phyloP scores from a whole-genome alignment of 2,329 filamentous ascomycete genomes.

The Chaetomiaceae sp. region DNA sequence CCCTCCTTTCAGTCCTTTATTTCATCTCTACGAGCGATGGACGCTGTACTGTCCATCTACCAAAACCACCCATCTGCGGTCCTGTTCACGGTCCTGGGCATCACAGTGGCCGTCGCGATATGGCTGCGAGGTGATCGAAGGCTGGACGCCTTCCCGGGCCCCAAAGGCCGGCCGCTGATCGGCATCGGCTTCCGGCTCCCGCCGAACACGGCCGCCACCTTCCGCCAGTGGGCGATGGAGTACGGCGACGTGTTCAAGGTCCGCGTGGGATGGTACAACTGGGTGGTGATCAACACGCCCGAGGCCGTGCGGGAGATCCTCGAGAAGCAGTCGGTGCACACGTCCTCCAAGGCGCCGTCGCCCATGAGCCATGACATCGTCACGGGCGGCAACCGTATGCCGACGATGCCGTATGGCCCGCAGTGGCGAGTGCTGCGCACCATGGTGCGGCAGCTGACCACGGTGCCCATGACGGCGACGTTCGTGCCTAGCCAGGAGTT shows the following conservation, averaged over 20 bases:
- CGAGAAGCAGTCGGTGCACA: slow-evolving; percentile 30
- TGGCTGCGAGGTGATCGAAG: neutral
- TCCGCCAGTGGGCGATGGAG: slow-evolving; percentile 31
- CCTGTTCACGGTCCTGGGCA: no score
- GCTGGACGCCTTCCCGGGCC: neutral
- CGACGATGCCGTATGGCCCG: slow-evolving; percentile 36
- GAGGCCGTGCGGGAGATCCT: slow-evolving; percentile 39
- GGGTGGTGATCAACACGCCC: slow-evolving; percentile 39
- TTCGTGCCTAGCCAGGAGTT: slow-evolving; percentile 41
- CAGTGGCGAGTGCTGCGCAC: slow-evolving; percentile 35
- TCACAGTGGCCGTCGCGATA: neutral
- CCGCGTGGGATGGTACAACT: slow-evolving; percentile 39
- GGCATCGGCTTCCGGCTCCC: slow-evolving; percentile 2
- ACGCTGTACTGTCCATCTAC: no score
- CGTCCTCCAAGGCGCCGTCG: slow-evolving; percentile 32
- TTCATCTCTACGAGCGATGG: no score
- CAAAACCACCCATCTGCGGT: no score
- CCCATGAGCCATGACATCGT: slow-evolving; percentile 36
- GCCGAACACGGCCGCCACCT: neutral
- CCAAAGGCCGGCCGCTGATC: neutral
- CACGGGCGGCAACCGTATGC: slow-evolving; percentile 34
- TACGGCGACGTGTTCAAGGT: slow-evolving; percentile 42
- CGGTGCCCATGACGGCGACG: slow-evolving; percentile 30
- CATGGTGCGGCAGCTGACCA: slow-evolving; percentile 34
- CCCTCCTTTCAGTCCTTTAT: no score